These are phyloP conservation scores for Moesziomyces sp. DNA, from an alignment of 1,284 basidiomycete genomes.

Conservation along the genomic window DNA sequence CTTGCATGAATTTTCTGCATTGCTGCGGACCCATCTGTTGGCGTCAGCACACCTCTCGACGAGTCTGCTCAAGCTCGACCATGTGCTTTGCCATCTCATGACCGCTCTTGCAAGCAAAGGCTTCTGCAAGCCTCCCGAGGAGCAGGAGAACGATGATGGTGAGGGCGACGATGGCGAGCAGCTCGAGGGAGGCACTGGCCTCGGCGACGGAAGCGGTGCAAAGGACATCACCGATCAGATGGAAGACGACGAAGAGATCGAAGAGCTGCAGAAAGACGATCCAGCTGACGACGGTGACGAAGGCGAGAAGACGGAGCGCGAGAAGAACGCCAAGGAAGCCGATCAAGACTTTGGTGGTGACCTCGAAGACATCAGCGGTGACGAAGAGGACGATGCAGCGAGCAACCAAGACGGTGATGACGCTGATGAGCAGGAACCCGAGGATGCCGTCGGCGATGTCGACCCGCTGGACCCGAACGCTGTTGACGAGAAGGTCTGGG, in stretches of 20 bases:
- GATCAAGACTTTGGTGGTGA: constrained; percentile 78
- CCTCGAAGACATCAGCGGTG: constrained; percentile 72
- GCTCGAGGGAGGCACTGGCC: constrained; percentile 64
- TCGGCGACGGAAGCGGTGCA: constrained; percentile 65
- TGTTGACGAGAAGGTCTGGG: constrained; percentile 98
- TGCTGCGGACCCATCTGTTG: constrained; percentile 70
- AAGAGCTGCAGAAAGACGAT: constrained; percentile 78
- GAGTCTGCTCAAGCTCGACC: constrained; percentile 84
- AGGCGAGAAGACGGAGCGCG: constrained; percentile 68
- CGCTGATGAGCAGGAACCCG: constrained; percentile 73
- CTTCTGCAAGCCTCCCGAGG: constrained; percentile 74
- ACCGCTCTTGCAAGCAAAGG: constrained; percentile 83
- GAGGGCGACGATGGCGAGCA: constrained; percentile 55
- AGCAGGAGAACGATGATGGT: constrained; percentile 49
- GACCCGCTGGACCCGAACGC: constrained; percentile 86
- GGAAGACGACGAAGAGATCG: constrained; percentile 87
- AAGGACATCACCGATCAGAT: constrained; percentile 71
- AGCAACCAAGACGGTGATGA: constrained; percentile 70
- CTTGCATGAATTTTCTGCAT: constrained; percentile 48
- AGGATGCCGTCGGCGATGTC: constrained; percentile 86
- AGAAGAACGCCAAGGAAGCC: constrained; percentile 72
- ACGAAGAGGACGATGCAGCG: constrained; percentile 74
- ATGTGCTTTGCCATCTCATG: constrained; percentile 80
- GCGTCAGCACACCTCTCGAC: constrained; percentile 75
- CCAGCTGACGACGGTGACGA: constrained; percentile 75